Base-by-base conservation (phyloP, 805 yeast species). In the Ogataea degrootiae region DNA sequence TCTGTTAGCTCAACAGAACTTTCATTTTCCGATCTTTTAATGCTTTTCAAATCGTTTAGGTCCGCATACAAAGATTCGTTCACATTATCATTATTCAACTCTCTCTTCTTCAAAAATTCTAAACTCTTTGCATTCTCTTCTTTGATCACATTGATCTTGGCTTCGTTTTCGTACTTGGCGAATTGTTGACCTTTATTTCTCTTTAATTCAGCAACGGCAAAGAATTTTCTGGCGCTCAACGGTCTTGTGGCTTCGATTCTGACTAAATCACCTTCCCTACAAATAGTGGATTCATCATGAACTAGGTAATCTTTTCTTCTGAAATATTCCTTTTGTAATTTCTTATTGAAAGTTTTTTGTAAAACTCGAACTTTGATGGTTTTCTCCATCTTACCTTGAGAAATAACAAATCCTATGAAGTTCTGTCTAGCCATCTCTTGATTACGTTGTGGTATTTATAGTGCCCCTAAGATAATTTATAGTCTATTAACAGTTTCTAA, bases 311-410 rank as follows among this genome's bases (percentile, higher is more conserved):
- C 95, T 60, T 85, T 87, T 71, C 90, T 80, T 60, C 78, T 82
- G 59, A 86, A 71, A 56, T 87, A 75, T 55, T 87, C 88, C 69
- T 86, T 87, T 64, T 86, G 85, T 53, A 87, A 77, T 50, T 74
- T 70, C 49, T 77, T 77, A 67, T 89, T 85, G 72, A 83, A 88
- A 39, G 79, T 78, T 60, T 82, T 83, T 41, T 82, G 82, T 63
- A 86, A 85, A 33, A 92, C 91, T 51, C 96, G 79, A 50, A 92
- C 97, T 71, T 90, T 91, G 53, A 92, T 90, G 48, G 98, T 92
- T 72, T 92, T 94, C 69, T 79, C 77, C 97, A 91, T 94, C 67
- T 89, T 89, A 39, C 98, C 98, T 63, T 91, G 97, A 43, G 97
- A 89, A 33, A 90, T 83, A 57, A 92, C 98, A 68, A 89, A 82